phyloP scores from a whole-genome alignment of 1,284 basidiomycete species.

The Malassezia equina region DNA sequence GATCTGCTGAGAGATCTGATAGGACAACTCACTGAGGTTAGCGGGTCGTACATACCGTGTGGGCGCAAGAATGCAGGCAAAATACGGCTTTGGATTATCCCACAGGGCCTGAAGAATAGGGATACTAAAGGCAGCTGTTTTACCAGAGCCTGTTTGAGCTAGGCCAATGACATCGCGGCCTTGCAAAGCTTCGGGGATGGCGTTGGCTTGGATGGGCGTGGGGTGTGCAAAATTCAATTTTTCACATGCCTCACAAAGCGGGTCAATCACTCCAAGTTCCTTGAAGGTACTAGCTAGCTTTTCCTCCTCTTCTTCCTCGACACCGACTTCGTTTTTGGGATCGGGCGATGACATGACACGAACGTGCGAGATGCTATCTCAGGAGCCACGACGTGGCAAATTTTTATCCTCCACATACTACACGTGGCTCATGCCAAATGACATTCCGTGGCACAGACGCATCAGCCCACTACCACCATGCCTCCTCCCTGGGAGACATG shows the following conservation, averaged over 20 bases:
- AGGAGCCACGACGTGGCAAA: not conserved
- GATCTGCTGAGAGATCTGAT: constrained; percentile 94
- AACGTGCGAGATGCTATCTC: not conserved
- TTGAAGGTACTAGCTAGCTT: constrained; percentile 45
- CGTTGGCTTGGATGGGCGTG: constrained; percentile 80
- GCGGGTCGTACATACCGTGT: constrained; percentile 2
- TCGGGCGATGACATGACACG: not conserved
- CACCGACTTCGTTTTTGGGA: not conserved
- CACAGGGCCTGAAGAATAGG: constrained; percentile 93
- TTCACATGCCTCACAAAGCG: constrained; percentile 74
- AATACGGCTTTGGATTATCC: constrained; percentile 88
- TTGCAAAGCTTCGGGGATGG: constrained; percentile 79
- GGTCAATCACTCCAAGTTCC: constrained; percentile 72
- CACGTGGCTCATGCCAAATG: not conserved
- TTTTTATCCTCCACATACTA: constrained; percentile 1
- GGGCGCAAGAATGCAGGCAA: constrained; percentile 85
- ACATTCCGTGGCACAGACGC: not conserved
- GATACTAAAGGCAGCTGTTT: constrained; percentile 92
- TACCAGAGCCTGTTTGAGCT: constrained; percentile 92
- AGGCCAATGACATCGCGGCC: constrained; percentile 95
- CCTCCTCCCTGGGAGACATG: constrained; percentile 11
- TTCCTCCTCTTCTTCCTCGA: not conserved
- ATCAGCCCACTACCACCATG: not conserved
- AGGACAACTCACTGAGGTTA: constrained; percentile 71
- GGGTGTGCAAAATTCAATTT: constrained; percentile 75